Percentiles rank a stretch among this genome's conserved stretches.
Evolutionary conservation across 1,284 basidiomycete genomes (phyloP).

Genomic region (Ustanciosporium gigantosporum): DNA sequence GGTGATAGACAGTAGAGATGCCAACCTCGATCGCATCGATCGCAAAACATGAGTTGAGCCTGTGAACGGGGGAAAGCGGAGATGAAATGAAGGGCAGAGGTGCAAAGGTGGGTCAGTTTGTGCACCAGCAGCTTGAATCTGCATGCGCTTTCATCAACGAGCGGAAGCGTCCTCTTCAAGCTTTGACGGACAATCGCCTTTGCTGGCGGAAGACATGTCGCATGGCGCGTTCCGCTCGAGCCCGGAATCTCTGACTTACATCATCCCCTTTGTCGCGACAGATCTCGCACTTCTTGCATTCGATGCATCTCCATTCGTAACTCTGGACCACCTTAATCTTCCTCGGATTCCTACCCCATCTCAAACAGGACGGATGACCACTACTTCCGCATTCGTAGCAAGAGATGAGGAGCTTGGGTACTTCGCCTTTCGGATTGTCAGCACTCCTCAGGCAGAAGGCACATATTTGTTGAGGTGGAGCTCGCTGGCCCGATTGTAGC

Average conservation of each 20-base stretch:
- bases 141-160: no score
- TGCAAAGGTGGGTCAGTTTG: neutral
- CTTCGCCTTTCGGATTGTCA: conserved; percentile 21
- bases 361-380: conserved; percentile 59
- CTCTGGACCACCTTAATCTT: conserved; percentile 65
- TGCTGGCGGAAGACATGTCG: no score
- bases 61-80: conserved; percentile 57
- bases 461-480: conserved; percentile 41
- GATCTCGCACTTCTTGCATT: conserved; percentile 91
- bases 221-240: no score
- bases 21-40: conserved; percentile 94
- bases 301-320: conserved; percentile 86
- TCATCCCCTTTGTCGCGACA: conserved; percentile 85
- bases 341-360: conserved; percentile 62
- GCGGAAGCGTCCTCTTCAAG: no score
- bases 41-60: conserved; percentile 86
- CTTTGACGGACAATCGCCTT: no score
- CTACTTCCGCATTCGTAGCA: conserved; percentile 61
- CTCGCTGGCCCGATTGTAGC: conserved; percentile 3
- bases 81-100: neutral
- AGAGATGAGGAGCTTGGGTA: conserved; percentile 50
- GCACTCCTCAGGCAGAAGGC: conserved; percentile 57
- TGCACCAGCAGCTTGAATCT: no score
- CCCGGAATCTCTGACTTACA: conserved; percentile 74
- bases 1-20: conserved; percentile 85